Percentiles rank a stretch among this genome's conserved stretches.
Evolutionary conservation across 768 basidiomycete species (phyloP).

Genomic region (Hypholoma fasciculare): DNA sequence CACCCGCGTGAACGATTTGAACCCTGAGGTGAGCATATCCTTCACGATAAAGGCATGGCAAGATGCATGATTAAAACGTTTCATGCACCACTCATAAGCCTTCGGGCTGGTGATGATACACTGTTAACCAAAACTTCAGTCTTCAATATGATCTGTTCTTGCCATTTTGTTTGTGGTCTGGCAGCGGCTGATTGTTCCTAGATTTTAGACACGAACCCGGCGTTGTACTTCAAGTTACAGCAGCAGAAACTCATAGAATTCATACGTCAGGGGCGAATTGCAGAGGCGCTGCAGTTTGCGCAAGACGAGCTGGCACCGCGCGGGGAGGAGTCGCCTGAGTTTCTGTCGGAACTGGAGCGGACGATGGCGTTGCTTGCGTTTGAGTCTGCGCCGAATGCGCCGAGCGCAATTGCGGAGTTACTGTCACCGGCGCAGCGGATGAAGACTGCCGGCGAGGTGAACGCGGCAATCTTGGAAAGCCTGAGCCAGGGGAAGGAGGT

Average conservation of each 20-base stretch:
- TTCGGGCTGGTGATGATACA: constrained; percentile 82
- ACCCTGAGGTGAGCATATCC: constrained; percentile 82
- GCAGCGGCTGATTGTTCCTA: constrained; percentile 32
- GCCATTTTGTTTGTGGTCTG: constrained; percentile 5
- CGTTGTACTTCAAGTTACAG: constrained; percentile 92
- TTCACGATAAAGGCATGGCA: constrained; percentile 11
- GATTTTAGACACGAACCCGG: constrained; percentile 96
- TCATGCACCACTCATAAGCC: constrained; percentile 99
- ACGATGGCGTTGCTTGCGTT: constrained; percentile 94
- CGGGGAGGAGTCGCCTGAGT: constrained; percentile 93
- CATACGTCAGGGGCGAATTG: constrained; percentile 79
- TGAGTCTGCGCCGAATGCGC: constrained; percentile 60
- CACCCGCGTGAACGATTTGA: constrained; percentile 91
- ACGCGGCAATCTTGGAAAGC: constrained; percentile 91
- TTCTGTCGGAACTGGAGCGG: constrained; percentile 86
- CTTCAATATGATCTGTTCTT: constrained; percentile 82
- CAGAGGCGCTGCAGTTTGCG: constrained; percentile 86
- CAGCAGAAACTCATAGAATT: constrained; percentile 95
- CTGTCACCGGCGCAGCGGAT: constrained; percentile 85
- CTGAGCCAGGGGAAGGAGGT: constrained; percentile 92
- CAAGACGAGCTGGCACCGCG: constrained; percentile 93
- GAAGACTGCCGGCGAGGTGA: constrained; percentile 95
- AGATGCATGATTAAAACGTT: constrained; percentile 77
- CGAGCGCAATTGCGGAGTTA: constrained; percentile 72
- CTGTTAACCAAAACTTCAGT: constrained; percentile 83